phyloP scores from a whole-genome alignment of 352 stramenopile species.

The Globisporangium solare region DNA sequence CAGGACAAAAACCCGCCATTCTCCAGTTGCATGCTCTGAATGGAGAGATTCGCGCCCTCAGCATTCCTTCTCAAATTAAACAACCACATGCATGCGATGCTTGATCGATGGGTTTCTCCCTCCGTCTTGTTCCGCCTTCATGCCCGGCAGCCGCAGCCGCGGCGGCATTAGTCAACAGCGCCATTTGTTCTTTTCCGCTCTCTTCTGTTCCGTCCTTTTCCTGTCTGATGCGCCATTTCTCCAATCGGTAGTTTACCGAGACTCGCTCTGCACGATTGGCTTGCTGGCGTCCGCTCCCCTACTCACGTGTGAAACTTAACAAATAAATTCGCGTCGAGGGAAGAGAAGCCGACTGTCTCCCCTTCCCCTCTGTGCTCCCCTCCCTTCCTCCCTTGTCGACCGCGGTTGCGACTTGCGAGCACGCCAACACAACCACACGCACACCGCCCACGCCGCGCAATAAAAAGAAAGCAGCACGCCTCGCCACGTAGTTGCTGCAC shows the following conservation, averaged over 20 bases:
- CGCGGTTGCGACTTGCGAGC: neutral
- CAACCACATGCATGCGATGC: neutral
- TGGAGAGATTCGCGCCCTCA: neutral
- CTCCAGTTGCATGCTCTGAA: too few species aligned
- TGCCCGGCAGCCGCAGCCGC: too few species aligned
- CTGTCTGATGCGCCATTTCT: slow-evolving; percentile 10
- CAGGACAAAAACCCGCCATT: too few species aligned
- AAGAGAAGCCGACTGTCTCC: slow-evolving; percentile 1
- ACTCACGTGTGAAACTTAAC: neutral
- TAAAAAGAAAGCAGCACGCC: neutral
- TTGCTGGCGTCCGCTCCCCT: neutral
- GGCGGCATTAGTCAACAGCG: neutral
- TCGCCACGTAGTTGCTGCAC: slow-evolving; percentile 1
- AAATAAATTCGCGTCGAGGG: slow-evolving; percentile 3
- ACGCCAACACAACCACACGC: neutral
- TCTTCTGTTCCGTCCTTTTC: neutral
- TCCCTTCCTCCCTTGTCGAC: neutral
- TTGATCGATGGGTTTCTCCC: neutral
- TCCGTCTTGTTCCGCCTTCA: neutral
- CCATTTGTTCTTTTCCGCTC: neutral
- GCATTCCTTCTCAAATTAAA: neutral
- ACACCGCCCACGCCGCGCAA: neutral
- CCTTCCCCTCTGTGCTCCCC: neutral
- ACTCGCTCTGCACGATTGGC: neutral
- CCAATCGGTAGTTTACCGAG: slow-evolving; percentile 2